A percentile compares a stretch with the other conserved stretches of the same genome.
These are phyloP conservation scores for Entonaema liquescens DNA, from an alignment of 495 filamentous ascomycete species.

Conservation along the genomic window DNA sequence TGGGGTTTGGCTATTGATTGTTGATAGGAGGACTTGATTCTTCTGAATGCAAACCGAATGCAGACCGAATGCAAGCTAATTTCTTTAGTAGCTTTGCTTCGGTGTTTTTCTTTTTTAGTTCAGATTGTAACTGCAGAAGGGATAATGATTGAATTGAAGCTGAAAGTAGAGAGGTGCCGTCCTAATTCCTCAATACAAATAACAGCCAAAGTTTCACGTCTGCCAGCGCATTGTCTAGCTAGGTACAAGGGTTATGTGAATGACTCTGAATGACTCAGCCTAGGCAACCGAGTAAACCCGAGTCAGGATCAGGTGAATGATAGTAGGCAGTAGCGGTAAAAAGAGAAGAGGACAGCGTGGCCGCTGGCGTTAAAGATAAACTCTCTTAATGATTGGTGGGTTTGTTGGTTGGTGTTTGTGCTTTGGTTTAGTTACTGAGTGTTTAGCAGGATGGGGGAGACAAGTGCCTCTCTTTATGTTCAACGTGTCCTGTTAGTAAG, in stretches of 20 bases:
- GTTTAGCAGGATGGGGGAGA: conserved; percentile 19
- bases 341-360: conserved; percentile 31
- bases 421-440: conserved; percentile 1
- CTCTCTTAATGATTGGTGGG: conserved; percentile 20
- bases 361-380: conserved; percentile 3
- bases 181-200: conserved; percentile 55
- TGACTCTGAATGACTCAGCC: conserved; percentile 28
- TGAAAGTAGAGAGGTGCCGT: conserved; percentile 54
- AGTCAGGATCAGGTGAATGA: conserved; percentile 29
- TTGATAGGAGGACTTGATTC: conserved; percentile 51
- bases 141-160: conserved; percentile 13
- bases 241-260: conserved; percentile 9
- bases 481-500: conserved; percentile 44
- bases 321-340: conserved; percentile 11
- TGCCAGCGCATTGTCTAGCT: conserved; percentile 32
- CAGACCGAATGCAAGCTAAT: not conserved
- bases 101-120: not conserved
- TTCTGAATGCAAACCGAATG: conserved; percentile 21
- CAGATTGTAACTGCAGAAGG: conserved; percentile 19
- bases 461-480: conserved; percentile 44
- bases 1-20: conserved; percentile 10
- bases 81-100: conserved; percentile 11
- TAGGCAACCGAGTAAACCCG: conserved; percentile 20
- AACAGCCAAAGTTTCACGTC: conserved; percentile 39
- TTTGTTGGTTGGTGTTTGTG: conserved; percentile 14